These are phyloP conservation scores for Hypoxylon sp. DNA, from an alignment of 2,329 filamentous ascomycete genomes.

Conservation along the genomic window DNA sequence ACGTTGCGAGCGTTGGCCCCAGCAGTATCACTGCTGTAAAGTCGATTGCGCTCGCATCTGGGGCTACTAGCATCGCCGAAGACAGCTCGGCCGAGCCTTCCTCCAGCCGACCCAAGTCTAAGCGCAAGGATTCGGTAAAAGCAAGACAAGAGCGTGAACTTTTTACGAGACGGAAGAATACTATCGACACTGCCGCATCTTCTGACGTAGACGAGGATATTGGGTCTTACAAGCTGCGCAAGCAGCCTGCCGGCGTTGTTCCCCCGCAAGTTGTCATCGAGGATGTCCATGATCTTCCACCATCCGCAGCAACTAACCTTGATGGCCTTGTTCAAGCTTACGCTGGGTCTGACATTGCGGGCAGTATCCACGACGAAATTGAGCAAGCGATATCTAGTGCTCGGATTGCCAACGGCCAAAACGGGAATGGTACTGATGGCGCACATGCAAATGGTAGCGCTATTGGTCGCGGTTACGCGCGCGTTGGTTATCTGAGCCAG, in stretches of 20 bases:
- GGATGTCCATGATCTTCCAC: constrained; percentile 75
- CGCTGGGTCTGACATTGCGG: constrained; percentile 81
- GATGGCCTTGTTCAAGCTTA: constrained; percentile 86
- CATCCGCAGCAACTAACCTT: constrained; percentile 80
- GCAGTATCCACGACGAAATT: constrained; percentile 83
- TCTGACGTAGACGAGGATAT: constrained; percentile 69
- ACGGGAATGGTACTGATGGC: constrained; percentile 63
- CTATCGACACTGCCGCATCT: constrained; percentile 73
- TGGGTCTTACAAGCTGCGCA: constrained; percentile 67
- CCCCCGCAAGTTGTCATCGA: constrained; percentile 74
- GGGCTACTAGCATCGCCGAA: constrained; percentile 76
- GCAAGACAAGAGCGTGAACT: constrained; percentile 90
- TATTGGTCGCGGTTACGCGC: constrained; percentile 84
- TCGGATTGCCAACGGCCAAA: constrained; percentile 75
- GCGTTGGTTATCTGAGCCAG: constrained; percentile 83
- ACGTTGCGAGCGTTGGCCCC: constrained; percentile 78
- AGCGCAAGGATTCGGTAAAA: constrained; percentile 84
- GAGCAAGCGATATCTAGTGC: constrained; percentile 75
- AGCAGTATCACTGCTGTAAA: constrained; percentile 92
- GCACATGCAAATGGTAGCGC: constrained; percentile 68
- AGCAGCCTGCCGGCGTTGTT: constrained; percentile 57
- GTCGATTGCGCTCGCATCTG: constrained; percentile 88
- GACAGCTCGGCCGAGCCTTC: constrained; percentile 74
- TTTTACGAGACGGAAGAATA: constrained; percentile 83
- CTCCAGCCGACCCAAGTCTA: constrained; percentile 74